Evolutionary conservation across 1,139 yeast species (phyloP).

Genomic region (Yamadazyma spencermartinsiae): DNA sequence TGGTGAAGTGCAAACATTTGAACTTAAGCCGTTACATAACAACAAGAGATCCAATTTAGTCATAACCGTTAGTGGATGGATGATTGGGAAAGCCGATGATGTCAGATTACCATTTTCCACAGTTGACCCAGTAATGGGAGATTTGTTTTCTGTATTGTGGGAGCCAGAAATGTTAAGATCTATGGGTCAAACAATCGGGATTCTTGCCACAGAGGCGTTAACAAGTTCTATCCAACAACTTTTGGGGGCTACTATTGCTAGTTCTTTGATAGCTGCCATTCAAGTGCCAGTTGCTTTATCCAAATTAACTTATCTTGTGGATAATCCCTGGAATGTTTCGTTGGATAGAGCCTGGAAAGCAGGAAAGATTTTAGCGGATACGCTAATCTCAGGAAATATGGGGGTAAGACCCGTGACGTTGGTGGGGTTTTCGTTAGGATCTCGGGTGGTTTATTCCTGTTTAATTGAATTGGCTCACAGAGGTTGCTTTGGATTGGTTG

Average conservation of each 20-base stretch:
- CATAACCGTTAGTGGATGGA: constrained; percentile 97
- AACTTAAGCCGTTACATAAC: constrained; percentile 88
- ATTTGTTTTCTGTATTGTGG: constrained; percentile 87
- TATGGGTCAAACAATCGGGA: constrained; percentile 93
- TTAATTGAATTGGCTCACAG: constrained; percentile 79
- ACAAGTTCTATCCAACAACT: constrained; percentile 94
- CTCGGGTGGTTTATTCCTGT: constrained; percentile 90
- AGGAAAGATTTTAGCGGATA: constrained; percentile 88
- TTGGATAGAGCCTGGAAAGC: constrained; percentile 97
- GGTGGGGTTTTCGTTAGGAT: constrained; percentile 93
- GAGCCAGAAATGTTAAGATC: constrained; percentile 97
- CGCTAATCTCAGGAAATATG: constrained; percentile 78
- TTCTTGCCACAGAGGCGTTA: constrained; percentile 90
- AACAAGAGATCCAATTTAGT: constrained; percentile 85
- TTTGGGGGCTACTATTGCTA: constrained; percentile 84
- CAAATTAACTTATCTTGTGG: constrained; percentile 83
- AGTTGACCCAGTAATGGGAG: constrained; percentile 97
- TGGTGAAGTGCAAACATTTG: constrained; percentile 93
- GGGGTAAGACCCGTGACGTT: constrained; percentile 93
- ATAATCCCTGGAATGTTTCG: constrained; percentile 98
- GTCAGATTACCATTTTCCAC: constrained; percentile 95
- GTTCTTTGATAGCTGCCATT: constrained; percentile 94
- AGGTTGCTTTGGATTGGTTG: constrained; percentile 87
- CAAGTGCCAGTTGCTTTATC: constrained; percentile 92
- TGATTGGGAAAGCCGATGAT: constrained; percentile 94